phyloP scores from a whole-genome alignment of 2,329 filamentous ascomycete species.

The Fusarium zealandicum region DNA sequence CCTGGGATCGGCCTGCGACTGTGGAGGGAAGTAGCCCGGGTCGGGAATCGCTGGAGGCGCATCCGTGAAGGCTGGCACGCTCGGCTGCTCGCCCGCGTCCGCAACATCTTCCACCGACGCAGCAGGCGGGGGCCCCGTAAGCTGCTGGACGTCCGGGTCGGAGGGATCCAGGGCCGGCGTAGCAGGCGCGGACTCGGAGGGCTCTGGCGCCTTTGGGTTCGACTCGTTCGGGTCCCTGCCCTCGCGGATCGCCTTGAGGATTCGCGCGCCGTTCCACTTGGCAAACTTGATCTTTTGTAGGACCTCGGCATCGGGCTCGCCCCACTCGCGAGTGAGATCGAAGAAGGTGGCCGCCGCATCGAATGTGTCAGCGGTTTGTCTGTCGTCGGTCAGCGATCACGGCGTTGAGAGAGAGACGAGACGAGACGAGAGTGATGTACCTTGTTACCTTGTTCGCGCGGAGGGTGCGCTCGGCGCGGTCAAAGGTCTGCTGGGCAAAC shows the following conservation, averaged over 20 bases:
- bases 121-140: conserved; percentile 46
- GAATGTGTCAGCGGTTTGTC: conserved; percentile 93
- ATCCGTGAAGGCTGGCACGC: conserved; percentile 40
- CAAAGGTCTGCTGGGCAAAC: conserved; percentile 88
- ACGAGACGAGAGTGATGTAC: conserved; percentile 57
- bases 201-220: conserved; percentile 72
- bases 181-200: conserved; percentile 47
- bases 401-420: background rate
- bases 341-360: conserved; percentile 92
- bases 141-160: conserved; percentile 69
- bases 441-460: conserved; percentile 83
- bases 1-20: conserved; percentile 9
- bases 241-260: conserved; percentile 88
- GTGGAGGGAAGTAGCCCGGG: conserved; percentile 46
- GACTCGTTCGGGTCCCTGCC: conserved; percentile 91
- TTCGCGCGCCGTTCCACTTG: conserved; percentile 93
- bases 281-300: conserved; percentile 92
- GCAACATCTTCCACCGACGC: conserved; percentile 62
- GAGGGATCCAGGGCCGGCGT: conserved; percentile 63
- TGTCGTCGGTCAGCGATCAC: conserved; percentile 45
- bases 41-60: conserved; percentile 39
- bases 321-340: conserved; percentile 87
- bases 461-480: conserved; percentile 82
- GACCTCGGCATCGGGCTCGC: conserved; percentile 74
- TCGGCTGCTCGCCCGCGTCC: conserved; percentile 50